phyloP scores from a whole-genome alignment of 169 alveolate genomes.

The Plasmodium malariae region DNA sequence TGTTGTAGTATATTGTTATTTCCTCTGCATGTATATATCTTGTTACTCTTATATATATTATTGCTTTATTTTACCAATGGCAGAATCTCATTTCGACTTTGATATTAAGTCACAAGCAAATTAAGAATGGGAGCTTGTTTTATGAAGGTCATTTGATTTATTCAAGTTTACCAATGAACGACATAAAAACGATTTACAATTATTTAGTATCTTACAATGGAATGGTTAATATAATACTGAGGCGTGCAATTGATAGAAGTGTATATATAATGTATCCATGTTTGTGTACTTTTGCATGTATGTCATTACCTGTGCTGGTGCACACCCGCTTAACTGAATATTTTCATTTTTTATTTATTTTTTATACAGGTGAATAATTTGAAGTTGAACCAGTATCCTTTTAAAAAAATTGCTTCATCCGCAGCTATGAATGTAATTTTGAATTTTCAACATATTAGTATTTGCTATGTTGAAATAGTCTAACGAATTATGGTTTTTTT shows the following conservation, averaged over 20 bases:
- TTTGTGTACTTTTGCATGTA: not conserved
- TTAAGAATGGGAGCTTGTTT: conserved; percentile 44
- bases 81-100: conserved; percentile 58
- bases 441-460: not conserved
- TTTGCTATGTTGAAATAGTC: no score
- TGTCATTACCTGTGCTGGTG: no score
- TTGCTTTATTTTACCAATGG: not conserved
- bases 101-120: conserved; percentile 31
- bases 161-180: conserved; percentile 47
- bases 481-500: not conserved
- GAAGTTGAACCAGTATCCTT: conserved; percentile 42
- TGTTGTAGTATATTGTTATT: no score
- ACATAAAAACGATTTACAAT: conserved; percentile 58
- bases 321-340: no score
- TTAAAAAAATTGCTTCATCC: conserved; percentile 66
- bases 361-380: conserved; percentile 62
- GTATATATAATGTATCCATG: not conserved
- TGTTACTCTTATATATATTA: not conserved
- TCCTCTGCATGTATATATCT: not conserved
- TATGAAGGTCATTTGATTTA: conserved; percentile 65
- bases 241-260: no score
- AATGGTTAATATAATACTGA: conserved; percentile 10
- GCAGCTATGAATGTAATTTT: conserved; percentile 69
- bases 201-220: conserved; percentile 67
- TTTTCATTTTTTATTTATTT: not conserved